These are phyloP conservation scores for Sanguinoderma infundibulare DNA, from an alignment of 1,284 basidiomycete species.

Conservation along the genomic window DNA sequence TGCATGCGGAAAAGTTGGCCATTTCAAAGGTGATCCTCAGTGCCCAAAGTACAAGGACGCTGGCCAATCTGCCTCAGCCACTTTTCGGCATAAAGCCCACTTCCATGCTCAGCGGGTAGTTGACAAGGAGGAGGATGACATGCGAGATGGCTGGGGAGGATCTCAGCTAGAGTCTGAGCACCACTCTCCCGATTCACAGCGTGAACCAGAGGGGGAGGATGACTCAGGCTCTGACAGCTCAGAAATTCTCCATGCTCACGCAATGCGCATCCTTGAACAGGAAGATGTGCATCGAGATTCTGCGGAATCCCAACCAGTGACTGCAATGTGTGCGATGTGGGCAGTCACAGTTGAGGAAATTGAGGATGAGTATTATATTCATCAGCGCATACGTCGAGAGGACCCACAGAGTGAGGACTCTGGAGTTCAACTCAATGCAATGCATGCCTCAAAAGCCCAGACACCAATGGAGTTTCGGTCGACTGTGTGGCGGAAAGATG, in stretches of 20 bases:
- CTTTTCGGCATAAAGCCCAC: neutral
- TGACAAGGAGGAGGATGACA: neutral
- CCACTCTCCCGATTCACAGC: neutral
- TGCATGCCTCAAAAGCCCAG: neutral
- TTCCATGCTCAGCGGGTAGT: constrained; percentile 3
- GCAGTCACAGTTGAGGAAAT: neutral
- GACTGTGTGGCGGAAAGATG: neutral
- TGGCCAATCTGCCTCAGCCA: neutral
- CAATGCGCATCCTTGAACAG: neutral
- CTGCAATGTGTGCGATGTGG: neutral
- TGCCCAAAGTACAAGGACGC: constrained; percentile 1
- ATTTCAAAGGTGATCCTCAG: constrained; percentile 3
- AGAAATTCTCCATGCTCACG: neutral
- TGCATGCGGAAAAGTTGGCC: constrained; percentile 4
- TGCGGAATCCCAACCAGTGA: too few species aligned
- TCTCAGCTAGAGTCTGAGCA: constrained; percentile 8
- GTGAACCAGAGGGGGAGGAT: neutral
- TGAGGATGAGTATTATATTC: too few species aligned
- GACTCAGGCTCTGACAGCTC: too few species aligned
- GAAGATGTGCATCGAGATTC: too few species aligned
- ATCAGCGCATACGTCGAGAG: neutral
- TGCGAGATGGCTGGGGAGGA: neutral
- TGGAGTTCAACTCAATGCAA: neutral
- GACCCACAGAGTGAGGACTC: neutral
- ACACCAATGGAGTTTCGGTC: neutral